Conservation (phyloP, 257 asterid species). For the Capsicum chinense region DNA sequence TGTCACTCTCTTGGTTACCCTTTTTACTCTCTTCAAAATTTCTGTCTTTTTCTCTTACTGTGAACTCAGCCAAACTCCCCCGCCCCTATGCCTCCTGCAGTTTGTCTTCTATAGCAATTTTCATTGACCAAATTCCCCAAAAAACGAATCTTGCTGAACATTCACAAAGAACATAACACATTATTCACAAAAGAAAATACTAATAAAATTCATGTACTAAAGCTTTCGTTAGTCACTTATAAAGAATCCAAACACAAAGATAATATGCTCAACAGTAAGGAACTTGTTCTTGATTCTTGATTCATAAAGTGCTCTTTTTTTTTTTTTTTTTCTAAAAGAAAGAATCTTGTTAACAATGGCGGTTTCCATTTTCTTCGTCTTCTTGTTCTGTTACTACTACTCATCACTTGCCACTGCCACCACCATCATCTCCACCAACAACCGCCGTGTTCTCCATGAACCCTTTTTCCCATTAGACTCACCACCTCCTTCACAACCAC, state of each 20-base stretch:
- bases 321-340: not conserved
- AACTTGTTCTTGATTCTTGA: not conserved
- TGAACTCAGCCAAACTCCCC: not conserved
- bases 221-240: too few species aligned
- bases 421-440: constrained; percentile 26
- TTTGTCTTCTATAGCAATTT: not conserved
- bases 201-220: too few species aligned
- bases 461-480: constrained; percentile 31
- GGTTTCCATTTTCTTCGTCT: not conserved
- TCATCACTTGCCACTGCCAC: not conserved
- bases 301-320: not conserved
- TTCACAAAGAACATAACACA: not conserved
- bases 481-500: constrained; percentile 25
- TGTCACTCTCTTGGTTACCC: constrained; percentile 10
- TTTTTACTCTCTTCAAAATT: not conserved
- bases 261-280: not conserved
- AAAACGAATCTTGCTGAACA: constrained; percentile 16
- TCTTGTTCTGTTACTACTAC: not conserved
- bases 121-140: not conserved
- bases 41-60: not conserved
- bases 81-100: not conserved
- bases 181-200: not conserved
- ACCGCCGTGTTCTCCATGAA: constrained; percentile 44
- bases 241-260: not conserved
- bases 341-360: not conserved